phyloP scores from a whole-genome alignment of 495 filamentous ascomycete genomes.

The Aspergillus bertholletiae region DNA sequence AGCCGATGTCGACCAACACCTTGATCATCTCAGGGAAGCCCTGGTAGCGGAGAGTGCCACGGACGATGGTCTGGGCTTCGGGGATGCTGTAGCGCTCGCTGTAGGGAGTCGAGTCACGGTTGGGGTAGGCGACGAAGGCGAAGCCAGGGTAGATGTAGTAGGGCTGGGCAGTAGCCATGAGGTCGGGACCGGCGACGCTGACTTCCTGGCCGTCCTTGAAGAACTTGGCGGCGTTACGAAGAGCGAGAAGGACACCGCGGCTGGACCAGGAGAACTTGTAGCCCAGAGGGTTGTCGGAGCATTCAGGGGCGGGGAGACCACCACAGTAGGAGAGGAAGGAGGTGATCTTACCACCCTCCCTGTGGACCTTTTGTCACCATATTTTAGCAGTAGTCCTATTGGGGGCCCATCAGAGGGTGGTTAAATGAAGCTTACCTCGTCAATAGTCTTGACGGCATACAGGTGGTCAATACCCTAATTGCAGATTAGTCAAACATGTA shows the following conservation, averaged over 20 bases:
- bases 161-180: constrained; percentile 86
- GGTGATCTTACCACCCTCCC: constrained; percentile 79
- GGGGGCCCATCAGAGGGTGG: background rate
- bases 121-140: constrained; percentile 89
- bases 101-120: constrained; percentile 85
- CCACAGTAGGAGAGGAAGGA: constrained; percentile 87
- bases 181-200: constrained; percentile 55
- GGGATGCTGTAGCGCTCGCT: constrained; percentile 88
- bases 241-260: constrained; percentile 82
- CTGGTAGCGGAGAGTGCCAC: constrained; percentile 77
- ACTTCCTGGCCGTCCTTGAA: constrained; percentile 74
- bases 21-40: constrained; percentile 89
- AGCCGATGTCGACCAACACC: constrained; percentile 79
- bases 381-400: background rate
- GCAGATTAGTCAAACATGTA: background rate
- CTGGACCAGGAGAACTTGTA: constrained; percentile 94
- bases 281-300: constrained; percentile 84
- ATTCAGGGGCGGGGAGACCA: constrained; percentile 78
- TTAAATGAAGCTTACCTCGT: constrained; percentile 47
- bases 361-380: constrained; percentile 45
- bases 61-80: constrained; percentile 55
- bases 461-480: constrained; percentile 65
- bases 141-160: constrained; percentile 89
- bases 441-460: constrained; percentile 87
- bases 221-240: constrained; percentile 81